phyloP scores from a whole-genome alignment of 148 eudicot species.

The Amaranthus cruentus region DNA sequence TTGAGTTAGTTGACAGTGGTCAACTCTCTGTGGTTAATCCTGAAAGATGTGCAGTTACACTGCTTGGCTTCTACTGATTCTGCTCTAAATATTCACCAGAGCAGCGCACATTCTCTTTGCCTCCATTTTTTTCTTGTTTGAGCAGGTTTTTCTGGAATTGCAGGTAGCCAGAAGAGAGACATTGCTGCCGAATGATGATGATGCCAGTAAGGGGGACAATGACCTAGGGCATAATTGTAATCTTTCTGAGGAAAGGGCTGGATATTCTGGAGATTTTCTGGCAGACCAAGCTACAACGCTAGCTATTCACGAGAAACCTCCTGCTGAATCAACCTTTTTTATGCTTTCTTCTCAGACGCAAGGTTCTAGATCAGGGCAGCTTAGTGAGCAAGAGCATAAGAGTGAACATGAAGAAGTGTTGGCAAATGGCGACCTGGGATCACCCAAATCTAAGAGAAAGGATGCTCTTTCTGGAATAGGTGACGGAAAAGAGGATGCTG shows the following conservation, averaged over 20 bases:
- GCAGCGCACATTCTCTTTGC: background rate
- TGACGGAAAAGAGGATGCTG: constrained; percentile 51
- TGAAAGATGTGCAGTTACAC: background rate
- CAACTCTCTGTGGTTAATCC: background rate
- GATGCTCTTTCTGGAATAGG: constrained; percentile 31
- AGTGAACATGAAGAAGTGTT: constrained; percentile 37
- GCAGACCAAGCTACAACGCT: constrained; percentile 75
- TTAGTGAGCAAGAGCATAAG: constrained; percentile 33
- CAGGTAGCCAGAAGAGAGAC: constrained; percentile 52
- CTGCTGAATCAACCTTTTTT: constrained; percentile 18
- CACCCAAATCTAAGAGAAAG: constrained; percentile 40
- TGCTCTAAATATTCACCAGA: background rate
- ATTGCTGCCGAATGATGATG: constrained; percentile 31
- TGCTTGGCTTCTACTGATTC: background rate
- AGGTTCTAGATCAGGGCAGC: constrained; percentile 31
- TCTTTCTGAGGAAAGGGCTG: constrained; percentile 39
- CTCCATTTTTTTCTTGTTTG: constrained; percentile 7
- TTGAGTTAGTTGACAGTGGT: background rate
- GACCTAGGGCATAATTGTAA: constrained; percentile 33
- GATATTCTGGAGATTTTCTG: constrained; percentile 31
- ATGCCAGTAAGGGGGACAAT: constrained; percentile 33
- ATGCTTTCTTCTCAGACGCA: constrained; percentile 30
- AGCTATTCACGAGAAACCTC: constrained; percentile 52
- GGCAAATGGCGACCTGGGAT: constrained; percentile 45
- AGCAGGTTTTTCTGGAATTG: constrained; percentile 6